Conservation (phyloP, 176 grass and related monocot genomes). For the Phragmites australis region DNA sequence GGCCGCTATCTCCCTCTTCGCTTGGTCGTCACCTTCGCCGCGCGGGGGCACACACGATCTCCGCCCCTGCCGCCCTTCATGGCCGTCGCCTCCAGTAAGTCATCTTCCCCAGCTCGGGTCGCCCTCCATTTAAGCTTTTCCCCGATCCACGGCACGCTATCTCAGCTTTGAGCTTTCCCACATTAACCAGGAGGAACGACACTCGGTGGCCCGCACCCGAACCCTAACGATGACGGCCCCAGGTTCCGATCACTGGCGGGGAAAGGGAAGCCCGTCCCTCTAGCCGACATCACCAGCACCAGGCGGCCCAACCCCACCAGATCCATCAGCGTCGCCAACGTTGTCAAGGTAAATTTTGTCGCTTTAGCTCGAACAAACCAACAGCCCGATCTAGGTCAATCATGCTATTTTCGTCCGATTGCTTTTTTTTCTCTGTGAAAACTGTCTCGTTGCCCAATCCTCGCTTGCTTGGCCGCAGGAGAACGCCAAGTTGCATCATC, state of each 20-base stretch:
- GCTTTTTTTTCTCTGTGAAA: background rate
- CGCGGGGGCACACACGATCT: too few species aligned
- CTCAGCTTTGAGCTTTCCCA: background rate
- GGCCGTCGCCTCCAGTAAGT: slow-evolving; percentile 38
- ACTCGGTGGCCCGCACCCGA: slow-evolving; percentile 4
- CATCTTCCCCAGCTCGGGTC: background rate
- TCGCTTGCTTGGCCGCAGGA: slow-evolving; percentile 41
- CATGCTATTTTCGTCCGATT: background rate
- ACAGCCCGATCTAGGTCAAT: background rate
- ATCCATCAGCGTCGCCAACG: slow-evolving; percentile 20
- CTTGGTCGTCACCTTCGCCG: background rate
- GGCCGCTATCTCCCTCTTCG: too few species aligned
- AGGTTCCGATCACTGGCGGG: background rate
- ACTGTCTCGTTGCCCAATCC: background rate
- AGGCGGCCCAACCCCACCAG: slow-evolving; percentile 29
- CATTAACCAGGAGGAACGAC: slow-evolving; percentile 20
- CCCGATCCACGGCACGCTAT: background rate
- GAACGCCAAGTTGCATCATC: slow-evolving; percentile 31
- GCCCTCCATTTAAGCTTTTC: background rate
- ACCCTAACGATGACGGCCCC: background rate
- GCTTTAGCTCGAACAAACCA: background rate
- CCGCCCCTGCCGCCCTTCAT: slow-evolving; percentile 1
- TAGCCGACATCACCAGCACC: slow-evolving; percentile 56
- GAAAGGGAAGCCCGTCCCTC: slow-evolving; percentile 30
- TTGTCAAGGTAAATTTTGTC: slow-evolving; percentile 36